A percentile compares a stretch with the other conserved stretches of the same genome.
These are phyloP conservation scores for Blastocystis sp. DNA, from an alignment of 352 stramenopile species.

Conservation along the genomic window DNA sequence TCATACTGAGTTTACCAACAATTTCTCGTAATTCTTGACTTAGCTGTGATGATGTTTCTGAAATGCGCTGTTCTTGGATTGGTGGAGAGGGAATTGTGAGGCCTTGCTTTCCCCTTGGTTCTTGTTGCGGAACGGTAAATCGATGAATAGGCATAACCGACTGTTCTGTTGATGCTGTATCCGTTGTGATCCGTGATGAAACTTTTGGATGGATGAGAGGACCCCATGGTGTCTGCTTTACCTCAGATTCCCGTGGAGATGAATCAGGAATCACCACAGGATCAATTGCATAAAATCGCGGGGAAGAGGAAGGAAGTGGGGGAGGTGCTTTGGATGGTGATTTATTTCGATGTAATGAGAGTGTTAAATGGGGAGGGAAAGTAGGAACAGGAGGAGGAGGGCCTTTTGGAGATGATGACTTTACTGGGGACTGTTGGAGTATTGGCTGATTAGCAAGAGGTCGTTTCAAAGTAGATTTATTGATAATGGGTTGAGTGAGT, in stretches of 20 bases:
- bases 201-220: too few relatives aligned
- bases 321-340: not conserved
- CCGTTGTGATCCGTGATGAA: not conserved
- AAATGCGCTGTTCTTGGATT: not conserved
- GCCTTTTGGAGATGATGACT: not conserved
- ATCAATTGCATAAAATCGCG: constrained; percentile 20
- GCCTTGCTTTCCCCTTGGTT: not conserved
- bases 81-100: not conserved
- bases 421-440: not conserved
- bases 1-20: not conserved
- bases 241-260: too few relatives aligned
- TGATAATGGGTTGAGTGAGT: not conserved
- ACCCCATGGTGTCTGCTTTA: too few relatives aligned
- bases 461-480: not conserved
- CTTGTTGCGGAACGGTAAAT: not conserved
- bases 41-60: not conserved
- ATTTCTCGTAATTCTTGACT: not conserved
- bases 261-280: not conserved
- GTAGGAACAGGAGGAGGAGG: not conserved
- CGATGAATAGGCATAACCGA: not conserved
- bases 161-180: not conserved
- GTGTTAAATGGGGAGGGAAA: not conserved
- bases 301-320: not conserved
- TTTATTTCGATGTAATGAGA: not conserved
- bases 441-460: not conserved